Conservation (phyloP, 2,329 filamentous ascomycete genomes). For the Colletotrichum chlorophyti region DNA sequence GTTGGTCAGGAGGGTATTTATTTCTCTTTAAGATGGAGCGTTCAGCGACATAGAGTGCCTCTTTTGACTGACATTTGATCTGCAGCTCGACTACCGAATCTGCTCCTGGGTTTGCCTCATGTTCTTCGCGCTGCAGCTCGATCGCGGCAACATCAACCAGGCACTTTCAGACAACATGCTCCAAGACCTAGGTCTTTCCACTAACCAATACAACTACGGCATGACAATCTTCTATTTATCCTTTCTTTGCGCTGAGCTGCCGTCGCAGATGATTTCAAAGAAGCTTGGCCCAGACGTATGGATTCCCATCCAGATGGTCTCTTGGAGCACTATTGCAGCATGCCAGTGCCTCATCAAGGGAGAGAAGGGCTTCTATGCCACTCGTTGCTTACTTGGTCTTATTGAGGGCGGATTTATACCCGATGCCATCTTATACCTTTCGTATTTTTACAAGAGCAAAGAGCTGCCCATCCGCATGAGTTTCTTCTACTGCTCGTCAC, state of each 20-base stretch:
- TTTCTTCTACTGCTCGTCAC: constrained; percentile 71
- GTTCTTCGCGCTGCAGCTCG: constrained; percentile 45
- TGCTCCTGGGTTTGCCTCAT: constrained; percentile 40
- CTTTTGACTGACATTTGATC: neutral
- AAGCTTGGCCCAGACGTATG: constrained; percentile 56
- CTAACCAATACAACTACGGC: constrained; percentile 53
- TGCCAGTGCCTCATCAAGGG: constrained; percentile 40
- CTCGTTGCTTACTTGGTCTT: constrained; percentile 48
- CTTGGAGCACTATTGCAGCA: constrained; percentile 42
- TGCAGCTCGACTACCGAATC: constrained; percentile 38
- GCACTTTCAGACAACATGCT: constrained; percentile 44
- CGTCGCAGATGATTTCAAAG: constrained; percentile 59
- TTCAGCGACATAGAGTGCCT: constrained; percentile 4
- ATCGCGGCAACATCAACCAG: constrained; percentile 43
- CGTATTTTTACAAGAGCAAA: constrained; percentile 73
- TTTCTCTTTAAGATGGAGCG: neutral
- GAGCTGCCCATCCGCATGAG: constrained; percentile 70
- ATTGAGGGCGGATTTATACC: constrained; percentile 43
- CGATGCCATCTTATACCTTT: constrained; percentile 51
- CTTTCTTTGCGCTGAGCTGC: constrained; percentile 60
- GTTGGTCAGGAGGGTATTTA: constrained; percentile 57
- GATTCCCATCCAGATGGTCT: constrained; percentile 53
- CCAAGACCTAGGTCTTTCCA: constrained; percentile 38
- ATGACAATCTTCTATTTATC: constrained; percentile 55
- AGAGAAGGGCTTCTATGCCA: constrained; percentile 39